Percentiles rank a stretch among this genome's conserved stretches.
Conservation (phyloP, 2,329 filamentous ascomycete genomes). For the Penicillium sp. region DNA sequence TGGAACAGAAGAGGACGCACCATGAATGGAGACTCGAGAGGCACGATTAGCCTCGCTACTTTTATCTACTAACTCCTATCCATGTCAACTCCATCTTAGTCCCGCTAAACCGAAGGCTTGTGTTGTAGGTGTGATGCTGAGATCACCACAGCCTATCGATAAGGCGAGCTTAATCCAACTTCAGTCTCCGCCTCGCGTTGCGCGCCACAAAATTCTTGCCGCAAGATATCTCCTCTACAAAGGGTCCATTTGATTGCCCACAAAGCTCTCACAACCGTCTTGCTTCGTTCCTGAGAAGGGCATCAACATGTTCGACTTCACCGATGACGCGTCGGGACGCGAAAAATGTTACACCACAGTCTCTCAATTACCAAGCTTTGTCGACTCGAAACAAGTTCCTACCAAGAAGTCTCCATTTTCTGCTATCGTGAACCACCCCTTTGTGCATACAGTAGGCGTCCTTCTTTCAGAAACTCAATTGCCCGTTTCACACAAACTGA, state of each 20-base stretch:
- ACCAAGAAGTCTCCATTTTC: slow-evolving; percentile 76
- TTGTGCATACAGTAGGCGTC: slow-evolving; percentile 64
- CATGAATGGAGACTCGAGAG: no score
- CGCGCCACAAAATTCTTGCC: slow-evolving; percentile 5
- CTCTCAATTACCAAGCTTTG: slow-evolving; percentile 64
- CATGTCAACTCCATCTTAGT: no score
- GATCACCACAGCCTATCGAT: slow-evolving; percentile 19
- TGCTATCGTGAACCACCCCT: slow-evolving; percentile 64
- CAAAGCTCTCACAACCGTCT: neutral
- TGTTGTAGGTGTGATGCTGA: slow-evolving; percentile 10
- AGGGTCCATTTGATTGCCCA: neutral
- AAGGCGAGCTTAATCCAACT: slow-evolving; percentile 21
- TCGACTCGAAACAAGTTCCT: slow-evolving; percentile 70
- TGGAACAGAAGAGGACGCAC: no score
- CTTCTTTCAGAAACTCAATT: neutral
- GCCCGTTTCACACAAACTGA: neutral
- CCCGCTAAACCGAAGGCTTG: neutral
- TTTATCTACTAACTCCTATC: no score
- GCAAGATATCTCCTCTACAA: neutral
- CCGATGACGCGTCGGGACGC: slow-evolving; percentile 38
- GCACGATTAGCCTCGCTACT: no score
- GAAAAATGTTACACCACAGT: slow-evolving; percentile 75
- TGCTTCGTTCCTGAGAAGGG: neutral
- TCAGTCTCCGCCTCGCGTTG: slow-evolving; percentile 10
- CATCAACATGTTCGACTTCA: slow-evolving; percentile 46